Evolutionary conservation across 345 rosid genomes (phyloP), one percentile per base, ranked within the genome.

Genomic region (Salix dunnii): DNA sequence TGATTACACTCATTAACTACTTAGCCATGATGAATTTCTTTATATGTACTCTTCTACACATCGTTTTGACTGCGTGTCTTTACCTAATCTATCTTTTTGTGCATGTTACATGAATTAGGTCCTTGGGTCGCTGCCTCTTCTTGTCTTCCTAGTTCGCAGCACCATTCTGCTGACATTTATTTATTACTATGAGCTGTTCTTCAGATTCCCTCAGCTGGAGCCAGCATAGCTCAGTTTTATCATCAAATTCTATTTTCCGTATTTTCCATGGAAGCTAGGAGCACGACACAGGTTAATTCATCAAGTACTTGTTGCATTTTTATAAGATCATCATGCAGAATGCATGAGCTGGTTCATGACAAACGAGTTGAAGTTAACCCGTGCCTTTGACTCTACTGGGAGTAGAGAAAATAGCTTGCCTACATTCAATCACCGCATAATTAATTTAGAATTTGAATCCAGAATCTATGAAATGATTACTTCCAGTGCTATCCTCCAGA

Each of bases 1-100:
- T 76, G 74, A 76, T 76, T 76, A 62, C 69, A 30, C n/a, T 43
- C 79, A 70, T n/a, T 28, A 43, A 23, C 65, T n/a, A 62, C 62
- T 43, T 55, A 0, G 58, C 75, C 28, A 40, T 43, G 55, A 51
- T 20, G 58, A 6, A 18, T 51, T 51, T 51, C 23, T 51, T 51
- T 51, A 20, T 7, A 51, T 20, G 58, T 18, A 49, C 58, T 43
- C 49, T 43, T 43, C 12, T 17, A 2, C 58, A 20, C n/a, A 6
- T 23, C 2, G 9, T n/a, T 51, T 51, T 51, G 58, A 51, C 58
- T 6, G 0, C 6, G 1, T 51, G n/a, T 20, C 58, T 51, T 51
- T 7, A 51, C 58, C 23, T 51, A 51, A 51, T 51, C 20, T 20
- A 20, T 51, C 4, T 48, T 12, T 11, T 46, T 14, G 49, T 13